Percentiles rank a stretch among this genome's conserved stretches.
These are phyloP conservation scores for Albugo candida DNA, from an alignment of 352 stramenopile genomes.

Conservation along the genomic window DNA sequence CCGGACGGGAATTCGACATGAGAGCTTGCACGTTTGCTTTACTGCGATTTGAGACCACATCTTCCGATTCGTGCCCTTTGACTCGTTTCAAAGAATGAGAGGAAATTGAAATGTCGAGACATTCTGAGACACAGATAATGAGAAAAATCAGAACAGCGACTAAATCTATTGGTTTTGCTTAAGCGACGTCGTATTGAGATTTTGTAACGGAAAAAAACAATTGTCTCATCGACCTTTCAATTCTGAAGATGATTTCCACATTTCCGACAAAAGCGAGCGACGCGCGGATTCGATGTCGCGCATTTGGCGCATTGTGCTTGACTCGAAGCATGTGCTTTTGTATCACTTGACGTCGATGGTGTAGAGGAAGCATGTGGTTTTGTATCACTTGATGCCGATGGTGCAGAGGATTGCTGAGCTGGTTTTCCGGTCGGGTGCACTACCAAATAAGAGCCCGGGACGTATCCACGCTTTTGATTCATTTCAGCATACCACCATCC, in stretches of 20 bases:
- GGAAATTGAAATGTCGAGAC: neutral
- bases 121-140: neutral
- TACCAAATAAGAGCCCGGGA: conserved; percentile 66
- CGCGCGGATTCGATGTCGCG: conserved; percentile 45
- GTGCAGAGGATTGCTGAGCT: neutral
- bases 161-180: neutral
- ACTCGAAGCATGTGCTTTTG: conserved; percentile 12
- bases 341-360: neutral
- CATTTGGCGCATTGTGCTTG: conserved; percentile 50
- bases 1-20: no score
- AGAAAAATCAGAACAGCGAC: neutral
- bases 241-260: conserved; percentile 42
- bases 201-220: no score
- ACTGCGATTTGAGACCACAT: no score
- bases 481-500: conserved; percentile 70
- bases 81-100: neutral
- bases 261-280: conserved; percentile 59
- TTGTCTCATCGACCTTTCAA: neutral
- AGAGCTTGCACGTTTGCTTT: no score
- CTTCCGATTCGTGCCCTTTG: neutral
- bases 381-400: neutral
- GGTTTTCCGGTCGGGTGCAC: conserved; percentile 18
- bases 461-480: conserved; percentile 44
- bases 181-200: no score
- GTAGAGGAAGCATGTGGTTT: neutral